Conservation (phyloP, 1,139 yeast species). For the Debaryomyces udenii region DNA sequence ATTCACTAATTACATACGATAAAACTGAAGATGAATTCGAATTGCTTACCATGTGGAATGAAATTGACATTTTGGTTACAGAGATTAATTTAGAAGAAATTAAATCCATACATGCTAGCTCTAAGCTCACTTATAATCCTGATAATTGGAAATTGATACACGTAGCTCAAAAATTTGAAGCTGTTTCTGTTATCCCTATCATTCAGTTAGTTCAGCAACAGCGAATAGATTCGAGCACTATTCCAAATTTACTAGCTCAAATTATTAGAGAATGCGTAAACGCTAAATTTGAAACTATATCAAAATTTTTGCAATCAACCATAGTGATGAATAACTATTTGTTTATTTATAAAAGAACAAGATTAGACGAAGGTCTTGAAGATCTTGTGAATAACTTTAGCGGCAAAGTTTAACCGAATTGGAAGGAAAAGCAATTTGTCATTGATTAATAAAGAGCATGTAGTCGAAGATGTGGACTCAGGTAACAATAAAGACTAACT, state of each 20-base stretch:
- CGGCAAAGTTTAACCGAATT: background rate
- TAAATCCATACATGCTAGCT: conserved; percentile 8
- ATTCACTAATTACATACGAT: conserved; percentile 58
- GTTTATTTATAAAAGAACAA: conserved; percentile 32
- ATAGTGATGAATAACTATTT: conserved; percentile 31
- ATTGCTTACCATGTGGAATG: conserved; percentile 50
- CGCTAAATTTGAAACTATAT: conserved; percentile 20
- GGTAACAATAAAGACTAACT: conserved; percentile 18
- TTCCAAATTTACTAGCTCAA: conserved; percentile 15
- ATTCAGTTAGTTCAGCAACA: conserved; percentile 17
- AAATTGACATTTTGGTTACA: conserved; percentile 64
- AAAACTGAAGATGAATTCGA: conserved; percentile 60
- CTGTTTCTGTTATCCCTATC: conserved; percentile 25
- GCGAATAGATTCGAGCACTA: conserved; percentile 12
- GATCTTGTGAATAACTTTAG: background rate
- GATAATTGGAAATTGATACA: conserved; percentile 32
- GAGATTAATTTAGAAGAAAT: conserved; percentile 27
- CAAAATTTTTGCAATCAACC: conserved; percentile 23
- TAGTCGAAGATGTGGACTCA: conserved; percentile 13
- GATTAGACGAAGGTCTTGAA: conserved; percentile 1
- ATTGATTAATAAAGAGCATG: background rate
- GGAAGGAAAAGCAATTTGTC: background rate
- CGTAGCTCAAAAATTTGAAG: conserved; percentile 24
- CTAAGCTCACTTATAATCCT: conserved; percentile 13
- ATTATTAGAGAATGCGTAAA: conserved; percentile 23